phyloP scores from a whole-genome alignment of 441 rosid species.

The Gossypium davidsonii region DNA sequence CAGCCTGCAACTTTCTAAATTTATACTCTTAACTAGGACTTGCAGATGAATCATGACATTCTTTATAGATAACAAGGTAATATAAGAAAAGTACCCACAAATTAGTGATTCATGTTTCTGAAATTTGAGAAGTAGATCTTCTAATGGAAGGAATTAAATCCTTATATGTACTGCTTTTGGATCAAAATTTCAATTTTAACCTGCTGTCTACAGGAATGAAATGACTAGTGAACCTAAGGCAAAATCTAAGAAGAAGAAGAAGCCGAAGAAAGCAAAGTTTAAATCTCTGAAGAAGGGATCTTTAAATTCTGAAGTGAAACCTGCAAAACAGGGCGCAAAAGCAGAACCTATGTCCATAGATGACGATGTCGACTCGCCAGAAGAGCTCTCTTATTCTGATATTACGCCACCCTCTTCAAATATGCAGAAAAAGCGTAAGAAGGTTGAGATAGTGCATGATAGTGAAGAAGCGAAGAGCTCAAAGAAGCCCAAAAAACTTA shows the following conservation, averaged over 20 bases:
- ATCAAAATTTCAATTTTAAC: background rate
- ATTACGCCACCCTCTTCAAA: slow-evolving; percentile 39
- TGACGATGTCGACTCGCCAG: slow-evolving; percentile 41
- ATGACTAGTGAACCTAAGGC: slow-evolving; percentile 44
- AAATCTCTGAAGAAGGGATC: slow-evolving; percentile 91
- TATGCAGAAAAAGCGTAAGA: slow-evolving; percentile 59
- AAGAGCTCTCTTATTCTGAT: slow-evolving; percentile 53
- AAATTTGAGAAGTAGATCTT: background rate
- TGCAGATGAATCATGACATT: background rate
- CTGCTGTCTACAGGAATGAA: slow-evolving; percentile 49
- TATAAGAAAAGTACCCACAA: background rate
- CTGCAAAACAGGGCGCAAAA: slow-evolving; percentile 46
- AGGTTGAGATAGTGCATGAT: slow-evolving; percentile 38
- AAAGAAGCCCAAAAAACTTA: slow-evolving; percentile 68
- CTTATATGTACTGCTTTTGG: background rate
- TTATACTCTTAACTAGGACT: background rate
- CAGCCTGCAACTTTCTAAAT: background rate
- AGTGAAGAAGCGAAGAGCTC: slow-evolving; percentile 47
- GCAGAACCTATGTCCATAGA: slow-evolving; percentile 52
- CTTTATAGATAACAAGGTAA: background rate
- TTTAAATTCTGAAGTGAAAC: slow-evolving; percentile 58
- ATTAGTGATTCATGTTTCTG: background rate
- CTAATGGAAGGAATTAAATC: background rate
- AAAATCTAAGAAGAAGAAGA: slow-evolving; percentile 93
- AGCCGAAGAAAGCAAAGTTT: slow-evolving; percentile 82